phyloP scores from a whole-genome alignment of 225 moss, liverwort and hornwort genomes.

The Physcomitrium patens region DNA sequence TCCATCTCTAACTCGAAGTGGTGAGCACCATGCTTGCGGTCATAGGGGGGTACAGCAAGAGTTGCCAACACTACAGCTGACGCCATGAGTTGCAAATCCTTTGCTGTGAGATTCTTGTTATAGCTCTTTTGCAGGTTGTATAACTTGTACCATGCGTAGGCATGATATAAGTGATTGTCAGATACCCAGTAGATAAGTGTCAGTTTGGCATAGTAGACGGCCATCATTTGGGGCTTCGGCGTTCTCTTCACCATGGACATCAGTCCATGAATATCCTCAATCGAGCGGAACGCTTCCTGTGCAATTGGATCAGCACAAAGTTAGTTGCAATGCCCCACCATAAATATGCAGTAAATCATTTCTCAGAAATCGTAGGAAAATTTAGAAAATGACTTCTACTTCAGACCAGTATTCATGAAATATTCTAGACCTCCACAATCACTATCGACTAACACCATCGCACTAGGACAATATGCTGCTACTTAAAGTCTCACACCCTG shows the following conservation, averaged over 20 bases:
- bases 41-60: conserved; percentile 89
- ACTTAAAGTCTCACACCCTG: too few species aligned
- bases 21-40: conserved; percentile 95
- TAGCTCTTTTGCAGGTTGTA: conserved; percentile 96
- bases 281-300: conserved; percentile 97
- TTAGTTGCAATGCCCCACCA: conserved; percentile 8
- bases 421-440: too few species aligned
- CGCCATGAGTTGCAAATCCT: conserved; percentile 96
- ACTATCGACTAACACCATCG: too few species aligned
- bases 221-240: conserved; percentile 98
- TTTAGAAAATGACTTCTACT: too few species aligned
- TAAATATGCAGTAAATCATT: not conserved
- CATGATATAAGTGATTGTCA: conserved; percentile 85
- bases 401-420: too few species aligned
- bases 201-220: conserved; percentile 93
- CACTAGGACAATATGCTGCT: too few species aligned
- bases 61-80: conserved; percentile 92
- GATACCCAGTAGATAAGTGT: conserved; percentile 98
- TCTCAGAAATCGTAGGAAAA: not conserved
- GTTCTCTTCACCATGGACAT: conserved; percentile 98
- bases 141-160: conserved; percentile 97
- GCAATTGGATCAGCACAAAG: not conserved
- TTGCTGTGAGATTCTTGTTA: conserved; percentile 92
- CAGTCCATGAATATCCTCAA: conserved; percentile 96
- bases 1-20: conserved; percentile 98